phyloP scores from a whole-genome alignment of 768 basidiomycete species.

The Leccinellum rugosiceps region DNA sequence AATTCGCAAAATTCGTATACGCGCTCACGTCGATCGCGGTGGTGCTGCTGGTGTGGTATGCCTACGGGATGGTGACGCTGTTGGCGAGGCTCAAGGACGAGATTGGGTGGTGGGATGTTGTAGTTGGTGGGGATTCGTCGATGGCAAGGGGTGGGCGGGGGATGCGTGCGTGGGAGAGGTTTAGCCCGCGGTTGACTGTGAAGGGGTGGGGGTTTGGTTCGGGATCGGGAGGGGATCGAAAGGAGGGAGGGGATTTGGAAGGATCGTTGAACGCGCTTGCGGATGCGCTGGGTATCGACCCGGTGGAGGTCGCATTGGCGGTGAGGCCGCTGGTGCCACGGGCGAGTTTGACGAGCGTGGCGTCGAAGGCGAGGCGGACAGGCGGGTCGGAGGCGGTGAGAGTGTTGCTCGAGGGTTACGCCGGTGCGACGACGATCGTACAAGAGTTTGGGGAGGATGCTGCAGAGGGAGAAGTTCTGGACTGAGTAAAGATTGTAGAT shows the following conservation, averaged over 20 bases:
- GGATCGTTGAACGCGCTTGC: constrained; percentile 59
- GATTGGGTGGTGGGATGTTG: constrained; percentile 54
- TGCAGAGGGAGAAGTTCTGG: neutral
- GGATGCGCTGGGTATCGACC: constrained; percentile 56
- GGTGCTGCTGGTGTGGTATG: constrained; percentile 48
- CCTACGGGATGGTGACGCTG: constrained; percentile 42
- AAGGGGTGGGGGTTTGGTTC: constrained; percentile 7
- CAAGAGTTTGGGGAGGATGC: neutral
- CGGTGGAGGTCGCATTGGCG: constrained; percentile 58
- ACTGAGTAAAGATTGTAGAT: too few relatives aligned
- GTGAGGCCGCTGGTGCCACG: constrained; percentile 60
- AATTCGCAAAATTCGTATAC: constrained; percentile 45
- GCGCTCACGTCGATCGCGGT: constrained; percentile 39
- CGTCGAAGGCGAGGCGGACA: constrained; percentile 40
- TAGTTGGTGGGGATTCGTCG: constrained; percentile 5
- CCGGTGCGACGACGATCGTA: neutral
- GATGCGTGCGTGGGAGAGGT: neutral
- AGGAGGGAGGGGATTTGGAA: constrained; percentile 40
- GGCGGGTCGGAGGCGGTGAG: constrained; percentile 41
- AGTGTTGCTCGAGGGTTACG: constrained; percentile 25
- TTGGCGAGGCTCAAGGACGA: constrained; percentile 48
- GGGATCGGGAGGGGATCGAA: neutral
- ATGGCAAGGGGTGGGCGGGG: neutral
- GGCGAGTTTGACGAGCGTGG: constrained; percentile 55
- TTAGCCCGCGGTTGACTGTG: neutral